Conservation (phyloP, 148 eudicot species). For the Chenopodium formosanum region DNA sequence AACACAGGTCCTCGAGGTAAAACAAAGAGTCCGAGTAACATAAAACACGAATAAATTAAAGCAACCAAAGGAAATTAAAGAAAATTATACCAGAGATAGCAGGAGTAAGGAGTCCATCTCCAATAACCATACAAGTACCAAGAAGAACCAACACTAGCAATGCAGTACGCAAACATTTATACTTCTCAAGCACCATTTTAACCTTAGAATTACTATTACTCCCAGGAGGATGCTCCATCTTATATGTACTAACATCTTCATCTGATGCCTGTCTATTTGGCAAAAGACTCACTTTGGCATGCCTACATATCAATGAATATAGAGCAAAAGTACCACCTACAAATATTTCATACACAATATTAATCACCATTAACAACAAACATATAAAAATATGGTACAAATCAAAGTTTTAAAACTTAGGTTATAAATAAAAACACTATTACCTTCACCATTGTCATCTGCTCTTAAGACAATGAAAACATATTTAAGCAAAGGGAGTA, state of each 20-base stretch:
- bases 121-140: constrained; percentile 96
- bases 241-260: constrained; percentile 80
- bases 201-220: constrained; percentile 51
- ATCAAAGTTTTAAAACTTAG: not conserved
- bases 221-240: constrained; percentile 64
- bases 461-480: constrained; percentile 90
- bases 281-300: constrained; percentile 78
- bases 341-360: not conserved
- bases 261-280: constrained; percentile 79
- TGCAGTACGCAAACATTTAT: constrained; percentile 70
- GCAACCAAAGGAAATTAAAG: not conserved
- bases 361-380: not conserved
- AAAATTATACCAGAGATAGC: constrained; percentile 68
- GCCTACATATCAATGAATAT: constrained; percentile 85
- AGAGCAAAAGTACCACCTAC: constrained; percentile 97
- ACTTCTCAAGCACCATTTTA: constrained; percentile 62
- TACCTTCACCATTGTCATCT: constrained; percentile 97
- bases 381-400: not conserved
- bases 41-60: not conserved
- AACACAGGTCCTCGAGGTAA: not conserved
- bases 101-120: constrained; percentile 91
- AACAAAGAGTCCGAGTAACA: not conserved
- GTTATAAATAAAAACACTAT: not conserved
- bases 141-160: constrained; percentile 80
- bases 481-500: constrained; percentile 73